These are phyloP conservation scores for Annulohypoxylon bovei DNA, from an alignment of 495 filamentous ascomycete species.

Conservation along the genomic window DNA sequence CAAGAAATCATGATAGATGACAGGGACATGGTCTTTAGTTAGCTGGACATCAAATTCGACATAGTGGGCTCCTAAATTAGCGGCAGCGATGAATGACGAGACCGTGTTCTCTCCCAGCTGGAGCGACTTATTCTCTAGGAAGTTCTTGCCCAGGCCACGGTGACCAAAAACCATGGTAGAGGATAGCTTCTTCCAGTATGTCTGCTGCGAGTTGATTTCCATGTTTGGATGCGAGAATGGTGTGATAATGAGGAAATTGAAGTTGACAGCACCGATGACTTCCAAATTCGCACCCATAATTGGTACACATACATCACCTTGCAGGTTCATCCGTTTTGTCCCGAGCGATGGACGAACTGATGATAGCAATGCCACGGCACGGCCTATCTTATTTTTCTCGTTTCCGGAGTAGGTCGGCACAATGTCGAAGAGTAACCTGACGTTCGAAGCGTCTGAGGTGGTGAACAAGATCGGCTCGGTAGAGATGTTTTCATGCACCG, in stretches of 20 bases:
- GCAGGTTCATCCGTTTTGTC: slow-evolving; percentile 78
- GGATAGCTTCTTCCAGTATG: slow-evolving; percentile 85
- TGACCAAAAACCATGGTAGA: slow-evolving; percentile 92
- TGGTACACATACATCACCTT: slow-evolving; percentile 92
- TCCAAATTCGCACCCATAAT: slow-evolving; percentile 86
- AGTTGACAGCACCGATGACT: slow-evolving; percentile 92
- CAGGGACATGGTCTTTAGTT: slow-evolving; percentile 97
- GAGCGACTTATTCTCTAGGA: slow-evolving; percentile 78
- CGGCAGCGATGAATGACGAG: slow-evolving; percentile 94
- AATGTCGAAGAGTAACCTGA: slow-evolving; percentile 93
- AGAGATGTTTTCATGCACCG: slow-evolving; percentile 90
- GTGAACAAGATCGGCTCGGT: slow-evolving; percentile 93
- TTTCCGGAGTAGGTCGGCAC: slow-evolving; percentile 97
- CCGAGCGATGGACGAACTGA: slow-evolving; percentile 85
- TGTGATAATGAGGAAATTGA: slow-evolving; percentile 95
- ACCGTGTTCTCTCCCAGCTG: slow-evolving; percentile 97
- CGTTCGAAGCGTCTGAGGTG: slow-evolving; percentile 77
- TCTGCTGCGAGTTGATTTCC: slow-evolving; percentile 86
- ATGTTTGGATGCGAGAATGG: slow-evolving; percentile 95
- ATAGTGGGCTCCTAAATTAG: slow-evolving; percentile 90
- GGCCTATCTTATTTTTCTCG: slow-evolving; percentile 86
- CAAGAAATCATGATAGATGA: slow-evolving; percentile 99
- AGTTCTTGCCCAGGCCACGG: slow-evolving; percentile 92
- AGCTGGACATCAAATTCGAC: slow-evolving; percentile 97
- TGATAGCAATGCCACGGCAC: slow-evolving; percentile 88